Base-by-base conservation (phyloP, 2,329 filamentous ascomycete species). In the Botrytis elliptica region DNA sequence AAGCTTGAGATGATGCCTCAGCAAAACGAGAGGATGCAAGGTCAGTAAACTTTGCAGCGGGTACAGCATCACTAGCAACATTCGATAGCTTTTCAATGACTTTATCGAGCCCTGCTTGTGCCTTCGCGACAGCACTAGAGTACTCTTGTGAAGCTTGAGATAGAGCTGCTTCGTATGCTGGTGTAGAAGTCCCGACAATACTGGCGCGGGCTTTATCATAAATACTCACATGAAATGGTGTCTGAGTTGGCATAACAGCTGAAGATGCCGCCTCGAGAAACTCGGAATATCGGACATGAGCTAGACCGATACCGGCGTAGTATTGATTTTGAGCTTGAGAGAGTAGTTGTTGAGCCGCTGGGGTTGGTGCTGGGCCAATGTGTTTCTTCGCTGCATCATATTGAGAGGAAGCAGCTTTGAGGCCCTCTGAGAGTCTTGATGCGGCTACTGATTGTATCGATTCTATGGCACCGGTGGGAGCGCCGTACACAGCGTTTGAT, bases 281-380 rank as follows among this genome's bases (percentile, higher is more conserved):
- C 68, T 91, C 91, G 8, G 91, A 90, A 81, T 96, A 96, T 55
- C 91, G 89, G 62, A 90, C 93, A 79, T 97, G 92, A 0, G 94
- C 93, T 63, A 93, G 82, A 42, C 93, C 93, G 38, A 96, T 82
- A 18, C 91, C 93, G 76, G 93, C 91, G 78, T 94, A 95, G 82
- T 95, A 95, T 79, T 89, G 88, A 77, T 87, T 83, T 77, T 86
- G 88, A 64, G 88, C 91, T 84, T 86, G 90, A 80, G 85, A 89
- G 80, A 84, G 88, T 83, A 86, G 88, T 85, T 83, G 91, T 82
- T 84, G 83, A 74, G 83, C 83, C 20, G 83, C 78, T 0, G 85
- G 83, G 76, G 83, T 89, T 76, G 81, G 86, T 1, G 91, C 75
- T 42, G 90, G 87, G 33, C 90, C 88, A 59, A 92, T 84, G 42